Conservation (phyloP, 2,329 filamentous ascomycete genomes). For the Dryadomyces quercivorus region DNA sequence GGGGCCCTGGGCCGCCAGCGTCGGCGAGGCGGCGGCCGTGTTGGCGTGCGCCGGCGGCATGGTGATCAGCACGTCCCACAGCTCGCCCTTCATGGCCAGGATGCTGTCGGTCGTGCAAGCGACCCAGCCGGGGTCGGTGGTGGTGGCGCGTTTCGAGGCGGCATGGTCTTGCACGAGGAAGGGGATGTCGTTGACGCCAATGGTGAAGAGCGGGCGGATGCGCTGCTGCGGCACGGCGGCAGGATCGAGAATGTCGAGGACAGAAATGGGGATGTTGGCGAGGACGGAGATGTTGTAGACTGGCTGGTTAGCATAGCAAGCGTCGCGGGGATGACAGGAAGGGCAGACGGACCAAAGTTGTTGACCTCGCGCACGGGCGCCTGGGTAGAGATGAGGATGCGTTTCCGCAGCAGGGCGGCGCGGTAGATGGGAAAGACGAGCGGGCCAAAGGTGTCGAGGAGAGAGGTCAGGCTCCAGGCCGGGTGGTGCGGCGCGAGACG, state of each 20-base stretch:
- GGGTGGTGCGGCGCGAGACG: constrained; percentile 70
- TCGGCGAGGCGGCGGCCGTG: neutral
- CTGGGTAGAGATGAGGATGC: constrained; percentile 76
- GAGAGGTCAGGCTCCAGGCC: constrained; percentile 64
- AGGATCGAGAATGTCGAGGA: constrained; percentile 55
- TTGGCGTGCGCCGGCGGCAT: constrained; percentile 42
- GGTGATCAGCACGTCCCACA: constrained; percentile 84
- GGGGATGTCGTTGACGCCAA: constrained; percentile 88
- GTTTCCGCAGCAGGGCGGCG: constrained; percentile 72
- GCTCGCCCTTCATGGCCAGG: constrained; percentile 67
- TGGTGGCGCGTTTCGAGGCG: constrained; percentile 23
- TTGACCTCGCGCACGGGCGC: constrained; percentile 77
- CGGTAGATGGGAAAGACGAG: constrained; percentile 85
- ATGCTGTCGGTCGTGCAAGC: constrained; percentile 95
- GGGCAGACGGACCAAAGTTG: constrained; percentile 59
- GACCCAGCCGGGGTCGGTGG: constrained; percentile 59
- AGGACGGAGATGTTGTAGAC: constrained; percentile 93
- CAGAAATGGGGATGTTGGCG: constrained; percentile 70
- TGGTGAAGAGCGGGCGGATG: constrained; percentile 74
- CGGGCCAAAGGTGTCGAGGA: constrained; percentile 78
- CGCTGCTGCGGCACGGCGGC: constrained; percentile 46
- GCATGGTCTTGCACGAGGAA: constrained; percentile 54
- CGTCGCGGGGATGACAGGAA: too few relatives aligned
- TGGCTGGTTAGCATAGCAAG: constrained; percentile 22
- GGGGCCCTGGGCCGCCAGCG: neutral